Conservation (phyloP, 2,329 filamentous ascomycete genomes). For the Dothideomycetes sp. region DNA sequence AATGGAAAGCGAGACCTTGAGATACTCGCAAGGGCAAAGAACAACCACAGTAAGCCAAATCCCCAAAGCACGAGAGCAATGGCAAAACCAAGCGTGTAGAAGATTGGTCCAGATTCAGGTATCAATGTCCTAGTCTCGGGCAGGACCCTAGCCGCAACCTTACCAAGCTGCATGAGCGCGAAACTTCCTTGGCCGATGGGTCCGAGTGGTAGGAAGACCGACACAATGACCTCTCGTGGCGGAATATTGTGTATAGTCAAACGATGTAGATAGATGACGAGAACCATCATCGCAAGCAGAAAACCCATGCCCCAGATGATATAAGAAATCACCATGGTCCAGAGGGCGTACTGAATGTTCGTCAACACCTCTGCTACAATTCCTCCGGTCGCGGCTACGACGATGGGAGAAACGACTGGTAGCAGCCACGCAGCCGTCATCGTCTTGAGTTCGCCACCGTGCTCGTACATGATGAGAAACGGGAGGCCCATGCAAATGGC, state of each 20-base stretch:
- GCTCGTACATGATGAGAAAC: constrained; percentile 15
- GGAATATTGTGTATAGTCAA: constrained; percentile 59
- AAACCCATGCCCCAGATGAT: constrained; percentile 60
- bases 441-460: constrained; percentile 30
- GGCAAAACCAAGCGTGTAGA: constrained; percentile 50
- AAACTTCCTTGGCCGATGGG: constrained; percentile 60
- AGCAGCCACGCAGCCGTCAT: constrained; percentile 59
- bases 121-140: constrained; percentile 18
- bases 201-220: constrained; percentile 58
- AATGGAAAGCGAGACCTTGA: constrained; percentile 43
- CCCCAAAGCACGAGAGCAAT: constrained; percentile 46
- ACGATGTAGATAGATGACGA: constrained; percentile 63
- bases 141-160: constrained; percentile 35
- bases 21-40: constrained; percentile 44
- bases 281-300: constrained; percentile 51
- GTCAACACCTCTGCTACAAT: constrained; percentile 53
- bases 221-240: constrained; percentile 58
- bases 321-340: constrained; percentile 55
- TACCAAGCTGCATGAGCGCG: constrained; percentile 44
- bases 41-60: constrained; percentile 46
- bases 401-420: constrained; percentile 58
- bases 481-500: constrained; percentile 16
- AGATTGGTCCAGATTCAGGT: constrained; percentile 36
- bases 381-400: constrained; percentile 56
- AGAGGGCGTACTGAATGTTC: constrained; percentile 46